A percentile compares a stretch with the other conserved stretches of the same genome.
phyloP scores from a whole-genome alignment of 2,329 filamentous ascomycete species.

The Aureobasidium sp. region DNA sequence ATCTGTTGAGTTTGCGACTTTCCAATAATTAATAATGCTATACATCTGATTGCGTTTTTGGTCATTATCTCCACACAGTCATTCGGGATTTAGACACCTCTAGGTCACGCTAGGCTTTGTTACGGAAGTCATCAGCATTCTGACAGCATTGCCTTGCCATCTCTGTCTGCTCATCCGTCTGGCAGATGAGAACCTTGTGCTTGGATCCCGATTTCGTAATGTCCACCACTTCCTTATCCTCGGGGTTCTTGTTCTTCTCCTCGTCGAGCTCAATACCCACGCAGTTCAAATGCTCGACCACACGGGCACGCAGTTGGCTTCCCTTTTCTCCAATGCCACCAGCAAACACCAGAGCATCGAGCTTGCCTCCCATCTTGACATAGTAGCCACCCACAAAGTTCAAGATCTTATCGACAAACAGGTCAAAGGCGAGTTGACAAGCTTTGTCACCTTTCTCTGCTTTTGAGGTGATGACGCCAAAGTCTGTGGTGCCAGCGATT shows the following conservation, averaged over 20 bases:
- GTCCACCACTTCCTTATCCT: constrained; percentile 46
- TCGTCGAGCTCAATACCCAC: constrained; percentile 64
- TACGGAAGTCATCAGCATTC: constrained; percentile 20
- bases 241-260: constrained; percentile 45
- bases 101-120: background rate
- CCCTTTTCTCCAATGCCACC: constrained; percentile 85
- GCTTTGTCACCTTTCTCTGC: constrained; percentile 46
- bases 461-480: constrained; percentile 55
- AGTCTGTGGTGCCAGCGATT: constrained; percentile 77
- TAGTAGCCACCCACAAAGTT: constrained; percentile 73
- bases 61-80: background rate
- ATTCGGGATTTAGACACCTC: background rate
- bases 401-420: constrained; percentile 70
- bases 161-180: constrained; percentile 63
- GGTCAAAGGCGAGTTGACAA: constrained; percentile 65
- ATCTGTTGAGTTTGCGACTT: background rate
- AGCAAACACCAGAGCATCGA: constrained; percentile 82
- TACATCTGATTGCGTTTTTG: background rate
- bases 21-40: constrained; percentile 1
- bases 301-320: constrained; percentile 51
- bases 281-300: constrained; percentile 56
- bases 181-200: constrained; percentile 59
- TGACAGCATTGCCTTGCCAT: constrained; percentile 37
- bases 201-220: constrained; percentile 44
- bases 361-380: constrained; percentile 60